Percentiles rank a stretch among this genome's conserved stretches.
Evolutionary conservation across 2,329 filamentous ascomycete genomes (phyloP).

Genomic region (Neofusicoccum laricinum): DNA sequence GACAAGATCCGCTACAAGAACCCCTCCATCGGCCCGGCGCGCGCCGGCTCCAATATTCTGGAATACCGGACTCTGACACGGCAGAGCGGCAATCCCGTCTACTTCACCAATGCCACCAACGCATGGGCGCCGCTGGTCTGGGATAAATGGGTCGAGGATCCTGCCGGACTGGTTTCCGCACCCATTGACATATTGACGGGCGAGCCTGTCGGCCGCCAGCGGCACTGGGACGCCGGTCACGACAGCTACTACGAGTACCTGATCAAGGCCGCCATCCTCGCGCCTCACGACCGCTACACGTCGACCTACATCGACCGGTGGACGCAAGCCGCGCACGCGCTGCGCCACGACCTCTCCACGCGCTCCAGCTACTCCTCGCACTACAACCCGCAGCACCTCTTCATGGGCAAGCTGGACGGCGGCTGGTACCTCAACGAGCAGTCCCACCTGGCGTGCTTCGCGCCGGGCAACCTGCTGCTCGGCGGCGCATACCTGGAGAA

Average conservation of each 20-base stretch:
- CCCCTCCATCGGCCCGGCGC: conserved; percentile 40
- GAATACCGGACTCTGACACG: conserved; percentile 43
- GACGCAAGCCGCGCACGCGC: conserved; percentile 32
- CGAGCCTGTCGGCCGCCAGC: conserved; percentile 35
- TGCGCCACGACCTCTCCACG: conserved; percentile 34
- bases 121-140: conserved; percentile 47
- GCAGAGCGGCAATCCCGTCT: conserved; percentile 40
- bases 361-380: conserved; percentile 34
- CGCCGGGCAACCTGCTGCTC: conserved; percentile 39
- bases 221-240: conserved; percentile 45
- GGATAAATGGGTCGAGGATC: conserved; percentile 39
- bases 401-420: conserved; percentile 34
- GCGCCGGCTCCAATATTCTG: conserved; percentile 43
- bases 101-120: conserved; percentile 40
- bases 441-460: conserved; percentile 40
- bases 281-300: conserved; percentile 36
- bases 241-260: conserved; percentile 45
- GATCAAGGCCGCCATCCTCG: conserved; percentile 38
- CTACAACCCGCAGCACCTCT: conserved; percentile 38
- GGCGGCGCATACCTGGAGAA: conserved; percentile 33
- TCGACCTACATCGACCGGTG: conserved; percentile 32
- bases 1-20: conserved; percentile 32
- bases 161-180: conserved; percentile 40
- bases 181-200: conserved; percentile 45
- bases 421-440: conserved; percentile 37